Evolutionary conservation across 1,284 basidiomycete genomes (phyloP), one percentile per base, ranked within the genome.

Genomic region (Mrakiaceae sp.): DNA sequence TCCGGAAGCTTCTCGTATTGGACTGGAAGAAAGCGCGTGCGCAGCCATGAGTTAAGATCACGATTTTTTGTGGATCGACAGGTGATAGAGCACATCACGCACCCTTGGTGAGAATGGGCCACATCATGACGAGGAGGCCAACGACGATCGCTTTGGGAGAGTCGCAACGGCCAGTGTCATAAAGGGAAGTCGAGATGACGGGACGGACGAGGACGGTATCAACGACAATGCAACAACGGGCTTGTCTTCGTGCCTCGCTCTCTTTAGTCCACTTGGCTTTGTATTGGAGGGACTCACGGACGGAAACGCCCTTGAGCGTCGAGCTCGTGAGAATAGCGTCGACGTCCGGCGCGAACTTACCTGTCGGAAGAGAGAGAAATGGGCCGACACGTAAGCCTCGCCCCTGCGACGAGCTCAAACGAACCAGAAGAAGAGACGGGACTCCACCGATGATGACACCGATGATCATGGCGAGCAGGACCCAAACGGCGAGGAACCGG

Each of bases 81-180:
- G 3, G 10, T 1, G 42, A 14, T 6, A 5, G 42, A 43, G 12
- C 11, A 6, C 40, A 6, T 43, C 43, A 60, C 58, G 58, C 58
- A 55, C 62, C 76, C 64, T 80, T 79, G 46, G 79, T 78, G 40
- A 80, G 70, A 53, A 87, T 83, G 1, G 90, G 90, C 86, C 88
- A 92, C 87, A 93, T 94, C 90, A 94, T 93, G 62, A 90, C 79
- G 42, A 92, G 82, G 65, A 88, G 82, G 2, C 87, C 88, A 51
- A 88, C 78, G 1, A 84, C 84, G 62, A 90, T 87, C 0, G 87
- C 87, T 89, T 43, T 12, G 7, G 9, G 68, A 50, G 12, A 44
- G 64, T 48, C 62, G 51, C 47, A 40, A 10, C 0, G 5, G 27
- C 44, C 12, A 6, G 11, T 2, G 39, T 60, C 16, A 48, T 39